Conservation (phyloP, 2,329 filamentous ascomycete genomes). For the Colletotrichum sp. region DNA sequence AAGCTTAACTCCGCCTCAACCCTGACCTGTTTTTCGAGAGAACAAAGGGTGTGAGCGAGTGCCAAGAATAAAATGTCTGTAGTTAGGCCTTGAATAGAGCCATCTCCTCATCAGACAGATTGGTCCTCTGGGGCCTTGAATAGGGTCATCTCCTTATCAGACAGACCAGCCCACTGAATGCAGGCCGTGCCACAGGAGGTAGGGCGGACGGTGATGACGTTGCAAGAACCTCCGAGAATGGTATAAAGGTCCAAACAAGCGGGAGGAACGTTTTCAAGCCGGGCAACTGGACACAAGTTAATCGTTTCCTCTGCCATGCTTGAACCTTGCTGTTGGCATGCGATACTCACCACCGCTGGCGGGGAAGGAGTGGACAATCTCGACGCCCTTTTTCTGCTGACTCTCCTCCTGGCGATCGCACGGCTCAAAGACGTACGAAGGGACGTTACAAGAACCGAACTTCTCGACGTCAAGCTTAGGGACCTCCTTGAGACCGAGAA, state of each 20-base stretch:
- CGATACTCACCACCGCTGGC: neutral
- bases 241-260: neutral
- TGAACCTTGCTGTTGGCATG: neutral
- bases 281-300: neutral
- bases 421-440: neutral
- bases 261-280: neutral
- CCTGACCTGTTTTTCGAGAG: neutral
- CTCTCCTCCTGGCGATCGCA: neutral
- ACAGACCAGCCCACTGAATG: neutral
- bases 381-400: neutral
- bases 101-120: neutral
- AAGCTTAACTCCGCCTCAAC: neutral
- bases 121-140: too few relatives aligned
- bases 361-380: neutral
- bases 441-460: neutral
- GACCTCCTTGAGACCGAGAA: neutral
- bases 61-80: neutral
- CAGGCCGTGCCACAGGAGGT: neutral
- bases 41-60: neutral
- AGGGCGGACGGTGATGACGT: neutral
- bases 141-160: neutral
- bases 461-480: neutral
- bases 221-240: neutral
- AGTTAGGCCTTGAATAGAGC: too few relatives aligned
- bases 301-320: neutral